Conservation (phyloP, 1,139 yeast species). For the Hyphopichia wangnamkhiaoensis region DNA sequence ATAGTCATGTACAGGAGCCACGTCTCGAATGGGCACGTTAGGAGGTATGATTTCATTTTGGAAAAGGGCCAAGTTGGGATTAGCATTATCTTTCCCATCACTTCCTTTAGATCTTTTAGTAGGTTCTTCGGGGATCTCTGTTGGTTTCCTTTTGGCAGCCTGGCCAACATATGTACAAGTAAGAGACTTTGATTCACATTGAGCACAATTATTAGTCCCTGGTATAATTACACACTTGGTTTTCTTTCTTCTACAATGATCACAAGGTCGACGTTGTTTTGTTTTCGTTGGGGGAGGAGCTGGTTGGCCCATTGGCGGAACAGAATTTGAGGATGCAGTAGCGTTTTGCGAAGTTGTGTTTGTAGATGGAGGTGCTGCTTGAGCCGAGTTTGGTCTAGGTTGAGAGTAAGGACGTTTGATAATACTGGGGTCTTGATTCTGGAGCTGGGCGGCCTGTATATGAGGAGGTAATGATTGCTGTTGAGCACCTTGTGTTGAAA, state of each 20-base stretch:
- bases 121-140: constrained; percentile 20
- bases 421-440: constrained; percentile 2
- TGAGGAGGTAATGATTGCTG: background rate
- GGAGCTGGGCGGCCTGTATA: constrained; percentile 3
- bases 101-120: constrained; percentile 16
- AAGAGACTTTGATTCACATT: constrained; percentile 68
- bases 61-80: constrained; percentile 9
- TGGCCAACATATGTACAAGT: constrained; percentile 55
- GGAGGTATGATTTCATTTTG: constrained; percentile 39
- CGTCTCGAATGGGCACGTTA: constrained; percentile 54
- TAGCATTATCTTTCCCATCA: constrained; percentile 4
- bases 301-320: constrained; percentile 4
- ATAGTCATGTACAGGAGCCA: constrained; percentile 57
- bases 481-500: too few relatives aligned
- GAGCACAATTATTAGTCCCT: constrained; percentile 58
- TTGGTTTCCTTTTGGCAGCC: constrained; percentile 33
- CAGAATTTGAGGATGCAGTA: constrained; percentile 3
- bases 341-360: constrained; percentile 5
- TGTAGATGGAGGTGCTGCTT: constrained; percentile 10
- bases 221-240: constrained; percentile 66
- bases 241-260: constrained; percentile 66
- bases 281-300: constrained; percentile 11
- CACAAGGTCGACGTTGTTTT: constrained; percentile 56
- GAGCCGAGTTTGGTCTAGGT: background rate
- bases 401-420: background rate